phyloP scores from a whole-genome alignment of 2,329 filamentous ascomycete genomes.

The Ophiostoma angusticollis region DNA sequence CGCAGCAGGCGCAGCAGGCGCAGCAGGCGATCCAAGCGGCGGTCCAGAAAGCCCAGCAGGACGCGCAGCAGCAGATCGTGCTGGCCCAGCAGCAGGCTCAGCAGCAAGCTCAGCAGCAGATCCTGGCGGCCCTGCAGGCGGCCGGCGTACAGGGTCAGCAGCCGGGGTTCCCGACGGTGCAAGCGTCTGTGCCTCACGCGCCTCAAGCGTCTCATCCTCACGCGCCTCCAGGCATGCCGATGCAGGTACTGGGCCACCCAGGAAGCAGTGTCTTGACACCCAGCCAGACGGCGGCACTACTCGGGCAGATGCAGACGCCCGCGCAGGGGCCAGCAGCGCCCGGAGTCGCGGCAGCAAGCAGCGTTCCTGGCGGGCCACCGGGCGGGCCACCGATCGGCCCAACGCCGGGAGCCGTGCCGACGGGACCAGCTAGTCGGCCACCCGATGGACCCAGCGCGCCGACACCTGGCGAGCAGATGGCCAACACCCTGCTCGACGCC shows the following conservation, averaged over 20 bases:
- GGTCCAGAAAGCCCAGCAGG: background rate
- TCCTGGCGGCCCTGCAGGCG: constrained; percentile 1
- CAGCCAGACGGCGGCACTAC: background rate
- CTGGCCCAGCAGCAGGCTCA: constrained; percentile 4
- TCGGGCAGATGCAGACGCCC: background rate
- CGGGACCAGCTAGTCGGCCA: background rate
- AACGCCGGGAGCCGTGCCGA: background rate
- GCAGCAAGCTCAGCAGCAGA: background rate
- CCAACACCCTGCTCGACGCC: background rate
- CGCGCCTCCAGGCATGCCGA: background rate
- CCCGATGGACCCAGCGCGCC: background rate
- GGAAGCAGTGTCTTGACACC: background rate
- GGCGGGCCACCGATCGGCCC: background rate
- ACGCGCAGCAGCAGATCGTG: background rate
- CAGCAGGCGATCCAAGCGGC: constrained; percentile 1
- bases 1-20: background rate
- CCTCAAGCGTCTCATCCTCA: too few relatives aligned
- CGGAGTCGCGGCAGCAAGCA: background rate
- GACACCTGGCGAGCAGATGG: constrained; percentile 1
- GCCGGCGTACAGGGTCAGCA: background rate
- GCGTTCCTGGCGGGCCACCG: background rate
- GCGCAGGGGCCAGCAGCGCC: background rate
- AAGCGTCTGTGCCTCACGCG: background rate
- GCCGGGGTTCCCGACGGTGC: background rate
- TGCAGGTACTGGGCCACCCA: background rate